Evolutionary conservation across 495 filamentous ascomycete genomes (phyloP), one percentile per base, ranked within the genome.

Genomic region (Chaetomidium leptoderma): DNA sequence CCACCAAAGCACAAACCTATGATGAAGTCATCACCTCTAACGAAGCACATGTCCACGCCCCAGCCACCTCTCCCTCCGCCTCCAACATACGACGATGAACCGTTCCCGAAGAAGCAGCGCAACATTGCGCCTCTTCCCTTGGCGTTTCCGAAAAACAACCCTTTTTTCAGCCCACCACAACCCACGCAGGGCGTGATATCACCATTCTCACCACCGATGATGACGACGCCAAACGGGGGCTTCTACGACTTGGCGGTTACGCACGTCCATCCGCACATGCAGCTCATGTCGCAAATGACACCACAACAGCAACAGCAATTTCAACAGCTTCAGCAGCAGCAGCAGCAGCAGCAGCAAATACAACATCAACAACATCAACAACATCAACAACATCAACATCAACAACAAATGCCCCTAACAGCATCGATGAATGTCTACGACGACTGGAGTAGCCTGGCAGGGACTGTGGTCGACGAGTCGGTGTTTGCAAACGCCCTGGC

Each of bases 361-460:
- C 59, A 54, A 26, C 50, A 53, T 14, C 60, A 58, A 32, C 73
- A 78, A 39, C 72, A 75, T 19, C 76, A 79, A 58, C 33, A 55
- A 16, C 52, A 74, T 27, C 75, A 71, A 61, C 32, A 48, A 21
- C 59, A 57, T 7, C 23, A 35, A 56, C 59, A 57, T 3, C 64
- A 63, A 6, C 57, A 58, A 1, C 53, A 55, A 4, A 29, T 50
- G 1, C 50, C 56, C 0, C 42, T 47, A 11, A 39, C 60, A 11
- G 37, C 37, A 2, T 43, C 48, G 6, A 60, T 49, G 24, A 60
- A 56, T 36, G 9, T 68, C 1, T 68, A 58, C 37, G 63, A 71
- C 14, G 67, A 70, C 48, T 71, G 69, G 69, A 70, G 65, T 48
- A 65, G 61, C 32, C 19, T 69, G 19, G 59, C 63, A 7, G 62